Percentiles rank a stretch among this genome's conserved stretches.
These are phyloP conservation scores for Annulohypoxylon maeteangense DNA, from an alignment of 495 filamentous ascomycete species.

Conservation along the genomic window DNA sequence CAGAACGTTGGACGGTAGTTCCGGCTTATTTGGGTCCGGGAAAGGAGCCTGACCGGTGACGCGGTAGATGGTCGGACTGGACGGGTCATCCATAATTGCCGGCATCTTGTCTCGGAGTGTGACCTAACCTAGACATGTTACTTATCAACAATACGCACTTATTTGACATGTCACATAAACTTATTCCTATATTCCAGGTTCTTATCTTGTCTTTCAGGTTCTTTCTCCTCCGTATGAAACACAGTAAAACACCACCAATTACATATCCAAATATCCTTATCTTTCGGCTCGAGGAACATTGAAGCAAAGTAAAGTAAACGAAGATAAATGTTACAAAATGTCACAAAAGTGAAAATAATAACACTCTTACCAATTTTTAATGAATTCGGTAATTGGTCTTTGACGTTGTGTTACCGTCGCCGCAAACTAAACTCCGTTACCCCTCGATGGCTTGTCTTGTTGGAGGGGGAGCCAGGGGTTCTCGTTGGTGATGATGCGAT, in stretches of 20 bases:
- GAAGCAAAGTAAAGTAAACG: neutral
- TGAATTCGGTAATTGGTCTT: slow-evolving; percentile 17
- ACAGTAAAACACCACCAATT: neutral
- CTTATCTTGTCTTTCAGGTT: neutral
- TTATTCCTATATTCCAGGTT: neutral
- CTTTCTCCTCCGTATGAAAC: neutral
- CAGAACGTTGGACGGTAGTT: slow-evolving; percentile 74
- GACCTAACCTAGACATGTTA: slow-evolving; percentile 36
- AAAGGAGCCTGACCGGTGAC: slow-evolving; percentile 70
- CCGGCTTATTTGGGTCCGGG: slow-evolving; percentile 67
- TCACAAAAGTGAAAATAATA: too few species aligned
- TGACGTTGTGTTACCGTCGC: slow-evolving; percentile 41
- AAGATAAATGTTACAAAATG: neutral
- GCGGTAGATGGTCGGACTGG: slow-evolving; percentile 68
- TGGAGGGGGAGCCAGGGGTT: slow-evolving; percentile 33
- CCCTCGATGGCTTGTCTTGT: slow-evolving; percentile 22
- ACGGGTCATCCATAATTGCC: slow-evolving; percentile 85
- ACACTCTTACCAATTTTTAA: slow-evolving; percentile 34
- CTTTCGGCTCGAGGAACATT: neutral
- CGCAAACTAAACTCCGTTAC: slow-evolving; percentile 4
- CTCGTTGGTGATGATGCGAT: slow-evolving; percentile 22
- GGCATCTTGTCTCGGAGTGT: slow-evolving; percentile 70
- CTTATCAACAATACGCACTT: slow-evolving; percentile 37
- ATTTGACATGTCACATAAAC: slow-evolving; percentile 4
- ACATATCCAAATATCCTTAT: neutral